Base-by-base conservation (phyloP, 139 green algal genomes). In the Volvox africanus region DNA sequence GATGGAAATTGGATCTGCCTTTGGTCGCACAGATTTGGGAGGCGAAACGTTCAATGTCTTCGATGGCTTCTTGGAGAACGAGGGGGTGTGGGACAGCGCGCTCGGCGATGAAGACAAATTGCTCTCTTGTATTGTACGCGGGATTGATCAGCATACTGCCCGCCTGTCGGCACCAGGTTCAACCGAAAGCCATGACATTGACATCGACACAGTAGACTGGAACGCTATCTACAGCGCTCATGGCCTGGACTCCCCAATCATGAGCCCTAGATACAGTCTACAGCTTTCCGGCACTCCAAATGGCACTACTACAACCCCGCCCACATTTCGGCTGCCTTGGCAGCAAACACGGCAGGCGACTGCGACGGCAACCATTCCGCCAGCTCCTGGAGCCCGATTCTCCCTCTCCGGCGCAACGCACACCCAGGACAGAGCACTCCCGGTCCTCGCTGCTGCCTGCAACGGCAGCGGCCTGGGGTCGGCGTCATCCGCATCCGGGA, bases 181-280 rank as follows among this genome's bases (percentile, higher is more conserved):
- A 28, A 75, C 71, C 71, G 30, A 33, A 36, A 79, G 71, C 21
- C 19, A 32, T 26, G 80, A 73, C 80, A 13, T 86, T 21, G 80
- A 86, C 55, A 30, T 86, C 28, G n/a, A 73, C 55, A 20, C 61
- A 55, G 26, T 86, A 2, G 61, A 86, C 80, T 86, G 80, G 80
- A 26, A 73, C 14, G 28, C 50, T 16, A 75, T 86, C 28, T 75
- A 50, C 50, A 28, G 9, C 28, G 80, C 55, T 2, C 28, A 50
- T 26, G n/a, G 28, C 55, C 26, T 86, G 16, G 21, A 33, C 13
- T 84, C 78, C 14, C 78, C 78, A 11, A 37, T 44, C 36, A 22
- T 24, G 1, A 84, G 78, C 78, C 37, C 78, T 30, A 44, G 36
- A 24, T 65, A 37, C 16, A 84, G 36, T 26, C 36, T 68, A 26